Conservation (phyloP, 2,329 filamentous ascomycete genomes). For the Xylaria digitata region DNA sequence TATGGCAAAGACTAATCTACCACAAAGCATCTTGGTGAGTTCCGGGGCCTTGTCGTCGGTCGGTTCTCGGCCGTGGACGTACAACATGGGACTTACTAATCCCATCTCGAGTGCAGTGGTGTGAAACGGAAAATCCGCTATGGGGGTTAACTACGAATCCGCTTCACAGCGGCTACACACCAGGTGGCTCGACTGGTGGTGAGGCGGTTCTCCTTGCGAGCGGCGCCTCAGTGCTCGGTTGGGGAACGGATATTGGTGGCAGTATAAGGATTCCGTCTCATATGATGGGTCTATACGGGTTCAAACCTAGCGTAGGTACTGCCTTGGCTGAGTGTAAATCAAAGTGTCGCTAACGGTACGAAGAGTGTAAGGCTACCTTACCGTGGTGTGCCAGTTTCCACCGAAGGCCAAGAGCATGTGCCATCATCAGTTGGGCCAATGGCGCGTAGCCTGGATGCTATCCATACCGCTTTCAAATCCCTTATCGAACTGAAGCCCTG, state of each 20-base stretch:
- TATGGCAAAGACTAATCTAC: constrained; percentile 62
- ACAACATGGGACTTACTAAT: constrained; percentile 1
- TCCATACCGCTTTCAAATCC: constrained; percentile 61
- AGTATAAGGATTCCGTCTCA: constrained; percentile 61
- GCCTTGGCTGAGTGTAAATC: constrained; percentile 38
- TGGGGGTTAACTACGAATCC: constrained; percentile 63
- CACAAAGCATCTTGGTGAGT: constrained; percentile 49
- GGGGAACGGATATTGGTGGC: constrained; percentile 65
- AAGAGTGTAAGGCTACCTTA: constrained; percentile 70
- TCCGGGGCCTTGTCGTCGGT: neutral
- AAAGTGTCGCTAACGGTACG: constrained; percentile 7
- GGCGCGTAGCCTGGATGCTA: constrained; percentile 61
- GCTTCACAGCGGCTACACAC: constrained; percentile 55
- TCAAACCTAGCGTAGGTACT: constrained; percentile 59
- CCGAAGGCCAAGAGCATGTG: constrained; percentile 72
- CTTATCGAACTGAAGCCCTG: constrained; percentile 63
- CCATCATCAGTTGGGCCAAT: constrained; percentile 72
- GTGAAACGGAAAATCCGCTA: constrained; percentile 64
- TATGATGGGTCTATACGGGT: constrained; percentile 60
- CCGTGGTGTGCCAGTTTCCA: constrained; percentile 68
- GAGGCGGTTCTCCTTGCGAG: constrained; percentile 44
- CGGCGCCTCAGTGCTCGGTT: constrained; percentile 55
- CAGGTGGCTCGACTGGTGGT: constrained; percentile 55
- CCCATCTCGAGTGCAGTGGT: constrained; percentile 54
- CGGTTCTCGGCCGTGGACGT: too few relatives aligned